phyloP scores from a whole-genome alignment of 495 filamentous ascomycete species.

The Astrothelium subdiscretum region DNA sequence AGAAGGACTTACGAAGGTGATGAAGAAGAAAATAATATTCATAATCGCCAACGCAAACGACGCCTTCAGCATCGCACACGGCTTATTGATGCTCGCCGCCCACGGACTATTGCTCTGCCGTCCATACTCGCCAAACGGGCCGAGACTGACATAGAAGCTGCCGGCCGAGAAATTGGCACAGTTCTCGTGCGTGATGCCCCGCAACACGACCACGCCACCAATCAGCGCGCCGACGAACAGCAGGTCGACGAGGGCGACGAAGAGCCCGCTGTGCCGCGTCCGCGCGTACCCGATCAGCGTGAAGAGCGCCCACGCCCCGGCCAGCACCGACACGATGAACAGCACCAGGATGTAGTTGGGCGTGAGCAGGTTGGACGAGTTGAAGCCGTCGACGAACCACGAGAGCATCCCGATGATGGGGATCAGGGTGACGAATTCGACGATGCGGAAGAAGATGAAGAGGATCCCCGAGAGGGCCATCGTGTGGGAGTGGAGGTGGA shows the following conservation, averaged over 20 bases:
- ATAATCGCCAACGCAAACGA: constrained; percentile 80
- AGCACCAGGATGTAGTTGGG: constrained; percentile 73
- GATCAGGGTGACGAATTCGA: constrained; percentile 75
- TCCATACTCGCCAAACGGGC: constrained; percentile 42
- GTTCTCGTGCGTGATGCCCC: constrained; percentile 53
- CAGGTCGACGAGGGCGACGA: constrained; percentile 70
- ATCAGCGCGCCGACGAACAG: constrained; percentile 75
- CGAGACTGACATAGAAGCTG: constrained; percentile 44
- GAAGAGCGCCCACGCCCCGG: constrained; percentile 63
- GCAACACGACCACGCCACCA: constrained; percentile 63
- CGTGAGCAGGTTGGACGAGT: constrained; percentile 57
- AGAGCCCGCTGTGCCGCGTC: constrained; percentile 54
- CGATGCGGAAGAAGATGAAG: constrained; percentile 74
- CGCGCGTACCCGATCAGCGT: constrained; percentile 74
- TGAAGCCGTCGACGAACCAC: constrained; percentile 71
- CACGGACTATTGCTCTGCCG: constrained; percentile 30
- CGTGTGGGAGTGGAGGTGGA: background rate
- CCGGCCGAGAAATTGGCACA: constrained; percentile 47
- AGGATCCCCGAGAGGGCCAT: constrained; percentile 47
- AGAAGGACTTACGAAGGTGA: constrained; percentile 46
- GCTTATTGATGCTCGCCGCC: constrained; percentile 50
- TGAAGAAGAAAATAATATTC: constrained; percentile 70
- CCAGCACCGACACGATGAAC: constrained; percentile 81
- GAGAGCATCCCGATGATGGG: constrained; percentile 82
- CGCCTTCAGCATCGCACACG: constrained; percentile 81